Evolutionary conservation across 2,329 filamentous ascomycete genomes (phyloP).

Genomic region (Sphaerulina populicola): DNA sequence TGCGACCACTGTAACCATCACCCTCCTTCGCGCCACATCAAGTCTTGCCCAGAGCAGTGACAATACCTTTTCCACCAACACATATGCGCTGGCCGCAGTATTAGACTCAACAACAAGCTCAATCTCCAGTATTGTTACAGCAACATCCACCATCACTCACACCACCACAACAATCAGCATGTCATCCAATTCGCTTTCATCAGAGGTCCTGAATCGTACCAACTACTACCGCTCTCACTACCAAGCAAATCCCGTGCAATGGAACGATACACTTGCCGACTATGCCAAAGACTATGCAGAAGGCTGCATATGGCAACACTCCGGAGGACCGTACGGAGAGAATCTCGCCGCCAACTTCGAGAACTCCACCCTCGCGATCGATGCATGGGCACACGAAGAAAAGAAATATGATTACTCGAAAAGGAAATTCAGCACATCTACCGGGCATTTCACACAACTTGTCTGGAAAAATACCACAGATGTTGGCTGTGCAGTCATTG

Average conservation of each 20-base stretch:
- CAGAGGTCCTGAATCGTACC: constrained; percentile 28
- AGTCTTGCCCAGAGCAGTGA: background rate
- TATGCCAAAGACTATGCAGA: constrained; percentile 27
- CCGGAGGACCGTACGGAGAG: constrained; percentile 29
- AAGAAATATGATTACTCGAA: constrained; percentile 25
- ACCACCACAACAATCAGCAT: constrained; percentile 1
- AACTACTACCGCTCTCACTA: constrained; percentile 27
- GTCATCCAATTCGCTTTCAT: constrained; percentile 14
- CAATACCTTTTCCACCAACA: background rate
- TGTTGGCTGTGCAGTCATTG: constrained; percentile 26
- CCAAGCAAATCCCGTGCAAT: constrained; percentile 21
- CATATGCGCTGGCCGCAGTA: constrained; percentile 8
- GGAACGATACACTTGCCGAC: constrained; percentile 25
- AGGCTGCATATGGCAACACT: constrained; percentile 29
- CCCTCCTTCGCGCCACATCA: constrained; percentile 3
- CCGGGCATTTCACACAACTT: constrained; percentile 32
- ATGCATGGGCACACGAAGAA: constrained; percentile 30
- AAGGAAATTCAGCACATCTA: constrained; percentile 22
- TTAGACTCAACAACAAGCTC: background rate
- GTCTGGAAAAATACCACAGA: constrained; percentile 29
- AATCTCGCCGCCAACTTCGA: constrained; percentile 28
- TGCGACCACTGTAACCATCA: constrained; percentile 20
- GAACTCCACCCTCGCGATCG: constrained; percentile 22
- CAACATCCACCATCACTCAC: background rate
- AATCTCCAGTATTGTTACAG: background rate